Evolutionary conservation across 129 eudicot species (phyloP), one percentile per base, ranked within the genome.

Genomic region (Centrapalus pauciflorus): DNA sequence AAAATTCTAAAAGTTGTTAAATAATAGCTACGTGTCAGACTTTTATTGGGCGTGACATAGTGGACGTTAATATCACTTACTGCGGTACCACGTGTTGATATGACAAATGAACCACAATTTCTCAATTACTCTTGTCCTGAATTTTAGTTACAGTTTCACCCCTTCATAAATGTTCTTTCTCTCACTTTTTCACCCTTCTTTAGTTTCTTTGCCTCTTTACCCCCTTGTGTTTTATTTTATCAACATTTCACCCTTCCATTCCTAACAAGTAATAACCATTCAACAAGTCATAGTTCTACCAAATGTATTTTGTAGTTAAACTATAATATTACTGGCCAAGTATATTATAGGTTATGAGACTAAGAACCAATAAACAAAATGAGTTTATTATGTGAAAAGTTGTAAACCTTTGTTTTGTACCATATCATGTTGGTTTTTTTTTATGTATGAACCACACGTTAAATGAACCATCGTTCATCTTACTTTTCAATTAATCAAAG

Each of bases 71-170:
- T 21, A 67, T 67, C 49, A 33, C 25, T 34, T 21, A 25, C 9
- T 51, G 62, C 21, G 6, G 25, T 23, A 67, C 72, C 72, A 67
- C 38, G 51, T 67, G 72, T 67, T 51, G 62, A 67, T 33, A 67
- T 67, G 62, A 67, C 72, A 52, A 52, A 7, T 34, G 63, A 51
- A 67, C 63, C 33, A 23, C 16, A 34, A 27, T 33, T 23, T 1
- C 24, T 51, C 72, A n/a, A n/a, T n/a, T n/a, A n/a, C n/a, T n/a
- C n/a, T n/a, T 55, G 16, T 66, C 33, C 19, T 17, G 16, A 24
- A 4, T 48, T 17, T 48, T 48, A 48, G 16, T 48, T 48, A 48
- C 54, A 48, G 4, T 24, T 66, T 23, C 13, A 11, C n/a, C 55
- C 45, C 38, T 63, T 41, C 1, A 7, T 25, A 34, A 7, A 10